Percentiles rank a stretch among this genome's conserved stretches.
phyloP scores from a whole-genome alignment of 495 filamentous ascomycete genomes.

The Penicillium daleae region DNA sequence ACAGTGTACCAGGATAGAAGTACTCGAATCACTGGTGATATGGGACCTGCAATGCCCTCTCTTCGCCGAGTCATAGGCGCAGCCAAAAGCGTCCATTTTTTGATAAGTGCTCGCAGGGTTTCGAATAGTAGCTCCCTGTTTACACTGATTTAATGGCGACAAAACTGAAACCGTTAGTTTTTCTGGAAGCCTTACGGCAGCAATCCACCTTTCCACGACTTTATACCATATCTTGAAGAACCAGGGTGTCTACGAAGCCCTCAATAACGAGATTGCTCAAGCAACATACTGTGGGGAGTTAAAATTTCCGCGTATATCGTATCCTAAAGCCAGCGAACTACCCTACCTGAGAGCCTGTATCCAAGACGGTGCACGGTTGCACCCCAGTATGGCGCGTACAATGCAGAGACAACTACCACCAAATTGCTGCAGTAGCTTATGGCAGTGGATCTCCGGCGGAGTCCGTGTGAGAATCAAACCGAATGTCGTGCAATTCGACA shows the following conservation, averaged over 20 bases:
- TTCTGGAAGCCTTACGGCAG: slow-evolving; percentile 56
- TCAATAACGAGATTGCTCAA: neutral
- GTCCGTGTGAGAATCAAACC: slow-evolving; percentile 31
- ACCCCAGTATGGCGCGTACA: neutral
- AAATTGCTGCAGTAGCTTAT: neutral
- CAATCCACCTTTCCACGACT: slow-evolving; percentile 47
- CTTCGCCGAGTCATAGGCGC: too few species aligned
- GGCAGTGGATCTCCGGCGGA: neutral
- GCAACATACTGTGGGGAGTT: slow-evolving; percentile 16
- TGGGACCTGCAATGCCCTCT: too few species aligned
- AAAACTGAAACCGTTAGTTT: slow-evolving; percentile 26
- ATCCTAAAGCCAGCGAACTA: slow-evolving; percentile 38
- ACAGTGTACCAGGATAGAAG: too few species aligned
- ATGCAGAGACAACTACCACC: slow-evolving; percentile 2
- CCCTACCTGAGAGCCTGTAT: slow-evolving; percentile 45
- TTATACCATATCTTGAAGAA: slow-evolving; percentile 42
- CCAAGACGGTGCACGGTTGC: slow-evolving; percentile 27
- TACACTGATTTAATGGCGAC: neutral
- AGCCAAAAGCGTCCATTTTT: too few species aligned
- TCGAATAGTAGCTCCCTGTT: too few species aligned
- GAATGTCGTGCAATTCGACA: slow-evolving; percentile 33
- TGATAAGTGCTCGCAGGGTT: too few species aligned
- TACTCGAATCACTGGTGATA: too few species aligned
- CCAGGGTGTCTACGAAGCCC: neutral
- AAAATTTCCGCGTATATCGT: slow-evolving; percentile 10